Conservation (phyloP, 2,329 filamentous ascomycete genomes). For the Fusarium sp. region DNA sequence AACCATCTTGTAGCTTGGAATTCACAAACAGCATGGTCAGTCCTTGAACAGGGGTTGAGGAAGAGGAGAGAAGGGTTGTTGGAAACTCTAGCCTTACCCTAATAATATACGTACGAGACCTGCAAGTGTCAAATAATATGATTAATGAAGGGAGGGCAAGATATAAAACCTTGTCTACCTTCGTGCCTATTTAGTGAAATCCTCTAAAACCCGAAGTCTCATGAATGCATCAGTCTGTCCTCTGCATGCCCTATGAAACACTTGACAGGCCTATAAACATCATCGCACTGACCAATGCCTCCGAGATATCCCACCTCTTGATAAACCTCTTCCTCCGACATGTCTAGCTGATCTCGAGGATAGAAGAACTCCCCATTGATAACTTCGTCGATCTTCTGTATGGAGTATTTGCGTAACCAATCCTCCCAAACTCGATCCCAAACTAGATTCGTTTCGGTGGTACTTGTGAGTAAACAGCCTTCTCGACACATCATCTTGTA, state of each 20-base stretch:
- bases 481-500: slow-evolving; percentile 35
- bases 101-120: background rate
- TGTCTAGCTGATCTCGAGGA: slow-evolving; percentile 21
- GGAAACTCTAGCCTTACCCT: background rate
- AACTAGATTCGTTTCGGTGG: background rate
- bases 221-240: background rate
- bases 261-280: slow-evolving; percentile 1
- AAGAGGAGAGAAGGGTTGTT: background rate
- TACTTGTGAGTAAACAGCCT: slow-evolving; percentile 18
- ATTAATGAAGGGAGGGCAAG: background rate
- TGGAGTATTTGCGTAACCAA: slow-evolving; percentile 43
- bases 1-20: background rate
- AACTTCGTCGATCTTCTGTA: background rate
- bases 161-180: background rate
- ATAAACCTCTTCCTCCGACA: slow-evolving; percentile 32
- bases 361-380: slow-evolving; percentile 21
- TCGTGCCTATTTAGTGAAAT: background rate
- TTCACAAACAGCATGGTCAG: background rate
- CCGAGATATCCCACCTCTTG: slow-evolving; percentile 43
- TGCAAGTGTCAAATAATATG: background rate
- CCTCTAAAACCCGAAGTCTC: background rate
- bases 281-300: slow-evolving; percentile 34
- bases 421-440: slow-evolving; percentile 43
- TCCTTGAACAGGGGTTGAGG: background rate
- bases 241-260: background rate